Evolutionary conservation across 2,329 filamentous ascomycete genomes (phyloP).

Genomic region (Emmonsiellopsis sp.): DNA sequence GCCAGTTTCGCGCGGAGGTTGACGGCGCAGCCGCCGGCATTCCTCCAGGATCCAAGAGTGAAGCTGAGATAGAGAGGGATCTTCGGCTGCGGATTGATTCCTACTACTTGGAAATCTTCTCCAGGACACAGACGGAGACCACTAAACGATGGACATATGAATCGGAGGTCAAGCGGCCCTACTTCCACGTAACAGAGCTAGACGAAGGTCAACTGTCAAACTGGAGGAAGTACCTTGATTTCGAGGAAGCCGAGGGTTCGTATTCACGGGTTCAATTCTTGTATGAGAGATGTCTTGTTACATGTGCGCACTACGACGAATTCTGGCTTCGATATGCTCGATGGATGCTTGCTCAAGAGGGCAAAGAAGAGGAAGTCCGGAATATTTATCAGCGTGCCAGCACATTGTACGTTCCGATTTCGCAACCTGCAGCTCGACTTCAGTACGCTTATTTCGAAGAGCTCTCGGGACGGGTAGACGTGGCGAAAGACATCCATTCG

Average conservation of each 20-base stretch:
- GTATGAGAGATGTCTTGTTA: constrained; percentile 89
- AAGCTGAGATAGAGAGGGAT: constrained; percentile 74
- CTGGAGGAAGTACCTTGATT: constrained; percentile 95
- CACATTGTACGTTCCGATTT: constrained; percentile 77
- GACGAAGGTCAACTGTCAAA: constrained; percentile 76
- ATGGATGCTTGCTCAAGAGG: constrained; percentile 77
- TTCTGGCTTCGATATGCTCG: constrained; percentile 96
- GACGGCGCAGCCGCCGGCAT: constrained; percentile 42
- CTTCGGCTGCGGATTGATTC: constrained; percentile 70
- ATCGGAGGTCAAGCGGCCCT: constrained; percentile 86
- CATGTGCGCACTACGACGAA: constrained; percentile 89
- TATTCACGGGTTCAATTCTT: constrained; percentile 67
- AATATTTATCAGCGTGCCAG: constrained; percentile 86
- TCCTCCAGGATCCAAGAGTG: constrained; percentile 44
- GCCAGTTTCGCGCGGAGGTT: constrained; percentile 61
- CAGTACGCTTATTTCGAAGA: constrained; percentile 96
- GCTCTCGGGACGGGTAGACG: constrained; percentile 62
- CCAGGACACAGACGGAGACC: constrained; percentile 73
- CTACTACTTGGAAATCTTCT: constrained; percentile 72
- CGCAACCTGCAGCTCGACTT: constrained; percentile 70
- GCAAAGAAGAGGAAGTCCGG: constrained; percentile 79
- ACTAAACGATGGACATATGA: constrained; percentile 93
- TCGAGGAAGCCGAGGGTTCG: constrained; percentile 79
- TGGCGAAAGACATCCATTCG: constrained; percentile 76
- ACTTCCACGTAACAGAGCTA: constrained; percentile 91